Evolutionary conservation across 1,284 basidiomycete species (phyloP), one percentile per base, ranked within the genome.

Genomic region (Ustilago trichophora): DNA sequence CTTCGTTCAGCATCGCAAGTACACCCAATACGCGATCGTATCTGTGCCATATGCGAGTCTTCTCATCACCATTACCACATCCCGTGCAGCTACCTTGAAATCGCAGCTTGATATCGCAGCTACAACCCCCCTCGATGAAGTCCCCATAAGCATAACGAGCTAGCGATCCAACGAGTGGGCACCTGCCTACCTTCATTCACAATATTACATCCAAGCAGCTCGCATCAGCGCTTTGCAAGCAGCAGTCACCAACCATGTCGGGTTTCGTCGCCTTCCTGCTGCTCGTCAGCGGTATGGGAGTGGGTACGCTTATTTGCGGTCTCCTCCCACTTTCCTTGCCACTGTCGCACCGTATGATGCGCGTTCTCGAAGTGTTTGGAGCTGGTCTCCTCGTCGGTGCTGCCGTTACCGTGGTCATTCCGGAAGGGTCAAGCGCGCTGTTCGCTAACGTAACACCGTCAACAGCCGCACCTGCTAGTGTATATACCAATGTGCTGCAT

Each of bases 361-460:
- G 76, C 29, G 50, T 73, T 18, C 70, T 80, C 34, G 75, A 80
- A 43, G 67, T 79, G 15, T 70, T 73, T 42, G 77, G 77, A 26
- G 72, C 77, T 16, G 78, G 78, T 16, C 69, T 80, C 21, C 71
- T 80, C 16, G 62, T 78, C 22, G 78, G 78, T 29, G 78, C 78
- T 19, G 73, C 73, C 6, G 65, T 77, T 43, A 79, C 77, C 11
- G 73, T 80, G 26, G 77, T 80, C 32, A 68, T 80, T 6, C 78
- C 78, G 2, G 78, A 80, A 47, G 78, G 77, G 15, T 54, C 65
- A 2, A 64, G 37, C 26, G 45, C 73, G 6, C 51, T 74, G 22
- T 73, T 72, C 26, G 15, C 50, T 6, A 31, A 53, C 7, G 40
- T 60, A 24, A 53, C 64, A 3, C 52, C 56, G 12, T 8, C 26